These are phyloP conservation scores for Entomophthora muscae DNA, from an alignment of 371 early-diverging fungal species.

Conservation along the genomic window DNA sequence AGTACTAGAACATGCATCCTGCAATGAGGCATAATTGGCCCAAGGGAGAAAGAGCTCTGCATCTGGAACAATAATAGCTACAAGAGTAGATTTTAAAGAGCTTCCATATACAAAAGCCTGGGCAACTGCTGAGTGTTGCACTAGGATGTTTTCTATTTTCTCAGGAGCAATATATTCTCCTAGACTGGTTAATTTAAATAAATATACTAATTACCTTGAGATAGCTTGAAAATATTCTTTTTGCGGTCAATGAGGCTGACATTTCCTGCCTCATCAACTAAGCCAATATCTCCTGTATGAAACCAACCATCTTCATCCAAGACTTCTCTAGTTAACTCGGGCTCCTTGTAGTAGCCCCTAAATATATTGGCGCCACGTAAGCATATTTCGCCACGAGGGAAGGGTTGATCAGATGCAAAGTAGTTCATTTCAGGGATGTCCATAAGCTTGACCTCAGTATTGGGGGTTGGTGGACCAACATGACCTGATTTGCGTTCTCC, in stretches of 20 bases:
- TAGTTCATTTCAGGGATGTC: constrained; percentile 85
- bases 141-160: constrained; percentile 32
- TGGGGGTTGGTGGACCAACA: constrained; percentile 5
- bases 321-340: constrained; percentile 64
- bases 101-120: constrained; percentile 74
- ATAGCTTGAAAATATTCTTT: constrained; percentile 93
- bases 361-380: constrained; percentile 68
- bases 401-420: constrained; percentile 45
- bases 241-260: constrained; percentile 67
- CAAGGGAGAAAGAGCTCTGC: constrained; percentile 26
- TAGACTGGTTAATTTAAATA: neutral
- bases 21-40: constrained; percentile 11
- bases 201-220: constrained; percentile 34
- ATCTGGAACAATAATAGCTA: constrained; percentile 74
- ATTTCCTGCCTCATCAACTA: constrained; percentile 46
- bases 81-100: constrained; percentile 52
- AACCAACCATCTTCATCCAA: too few species aligned
- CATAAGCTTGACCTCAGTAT: constrained; percentile 62
- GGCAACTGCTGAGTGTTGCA: constrained; percentile 17
- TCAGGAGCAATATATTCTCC: constrained; percentile 96
- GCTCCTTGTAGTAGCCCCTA: constrained; percentile 69
- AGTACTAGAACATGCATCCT: constrained; percentile 15
- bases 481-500: neutral
- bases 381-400: constrained; percentile 81
- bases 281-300: constrained; percentile 79